Conservation (phyloP, 2,329 filamentous ascomycete species). For the Chaetomium sp. region DNA sequence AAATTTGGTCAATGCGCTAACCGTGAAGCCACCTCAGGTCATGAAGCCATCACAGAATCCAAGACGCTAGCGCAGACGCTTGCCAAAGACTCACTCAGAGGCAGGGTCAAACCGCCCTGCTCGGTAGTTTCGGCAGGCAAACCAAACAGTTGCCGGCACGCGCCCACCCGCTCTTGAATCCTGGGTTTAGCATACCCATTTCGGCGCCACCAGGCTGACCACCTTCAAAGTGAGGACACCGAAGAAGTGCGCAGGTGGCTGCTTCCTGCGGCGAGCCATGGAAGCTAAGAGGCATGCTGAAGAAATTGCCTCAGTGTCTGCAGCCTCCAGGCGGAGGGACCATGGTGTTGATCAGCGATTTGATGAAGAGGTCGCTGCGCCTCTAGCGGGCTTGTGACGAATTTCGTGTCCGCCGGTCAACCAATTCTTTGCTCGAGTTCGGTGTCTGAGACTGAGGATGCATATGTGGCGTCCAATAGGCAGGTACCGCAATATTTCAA, state of each 20-base stretch:
- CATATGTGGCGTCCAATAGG: neutral
- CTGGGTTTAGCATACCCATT: neutral
- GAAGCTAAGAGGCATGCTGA: neutral
- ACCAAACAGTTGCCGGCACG: neutral
- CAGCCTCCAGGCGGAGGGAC: neutral
- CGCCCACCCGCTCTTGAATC: neutral
- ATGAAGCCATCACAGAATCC: neutral
- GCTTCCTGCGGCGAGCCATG: neutral
- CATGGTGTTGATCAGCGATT: neutral
- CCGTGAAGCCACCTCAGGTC: neutral
- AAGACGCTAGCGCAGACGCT: neutral
- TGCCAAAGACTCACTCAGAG: neutral
- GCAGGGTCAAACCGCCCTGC: neutral
- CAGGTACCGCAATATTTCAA: neutral
- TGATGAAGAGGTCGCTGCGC: neutral
- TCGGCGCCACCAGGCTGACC: neutral
- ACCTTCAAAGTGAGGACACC: neutral
- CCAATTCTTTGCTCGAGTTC: neutral
- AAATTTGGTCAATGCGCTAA: conserved; percentile 27
- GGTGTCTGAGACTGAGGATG: neutral
- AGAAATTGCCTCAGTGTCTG: neutral
- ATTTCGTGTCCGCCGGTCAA: neutral
- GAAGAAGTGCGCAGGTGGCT: neutral
- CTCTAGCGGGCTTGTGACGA: neutral
- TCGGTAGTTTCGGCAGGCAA: conserved; percentile 11